Conservation (phyloP, 257 asterid genomes). For the Solanum microdontum region DNA sequence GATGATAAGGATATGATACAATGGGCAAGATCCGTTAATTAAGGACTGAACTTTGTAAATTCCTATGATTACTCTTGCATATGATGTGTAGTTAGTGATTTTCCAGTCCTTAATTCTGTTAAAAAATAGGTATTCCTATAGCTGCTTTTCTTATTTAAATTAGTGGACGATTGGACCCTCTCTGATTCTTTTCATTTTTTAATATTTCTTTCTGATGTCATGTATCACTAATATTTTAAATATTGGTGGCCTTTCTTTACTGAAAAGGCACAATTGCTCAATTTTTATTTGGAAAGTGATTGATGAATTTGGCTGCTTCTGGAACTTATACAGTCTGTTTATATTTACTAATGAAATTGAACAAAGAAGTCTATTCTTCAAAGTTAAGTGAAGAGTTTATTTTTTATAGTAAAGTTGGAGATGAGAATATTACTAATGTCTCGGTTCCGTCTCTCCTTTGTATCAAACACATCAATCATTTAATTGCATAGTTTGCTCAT, state of each 20-base stretch:
- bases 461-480: no score
- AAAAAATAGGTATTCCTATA: not conserved
- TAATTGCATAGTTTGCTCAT: no score
- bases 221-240: not conserved
- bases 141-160: not conserved
- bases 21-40: not conserved
- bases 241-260: not conserved
- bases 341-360: no score
- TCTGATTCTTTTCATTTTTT: not conserved
- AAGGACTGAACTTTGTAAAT: not conserved
- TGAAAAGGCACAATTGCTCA: not conserved
- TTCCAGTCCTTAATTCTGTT: not conserved
- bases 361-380: no score
- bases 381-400: no score
- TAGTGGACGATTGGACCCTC: not conserved
- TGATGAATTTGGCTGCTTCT: not conserved
- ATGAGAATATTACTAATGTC: no score
- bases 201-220: not conserved
- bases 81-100: not conserved
- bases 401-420: no score
- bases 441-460: no score
- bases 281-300: not conserved
- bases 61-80: not conserved
- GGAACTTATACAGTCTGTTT: not conserved
- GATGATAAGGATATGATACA: not conserved